Evolutionary conservation across 1,284 basidiomycete species (phyloP).

Genomic region (Fomitopsis palustris): DNA sequence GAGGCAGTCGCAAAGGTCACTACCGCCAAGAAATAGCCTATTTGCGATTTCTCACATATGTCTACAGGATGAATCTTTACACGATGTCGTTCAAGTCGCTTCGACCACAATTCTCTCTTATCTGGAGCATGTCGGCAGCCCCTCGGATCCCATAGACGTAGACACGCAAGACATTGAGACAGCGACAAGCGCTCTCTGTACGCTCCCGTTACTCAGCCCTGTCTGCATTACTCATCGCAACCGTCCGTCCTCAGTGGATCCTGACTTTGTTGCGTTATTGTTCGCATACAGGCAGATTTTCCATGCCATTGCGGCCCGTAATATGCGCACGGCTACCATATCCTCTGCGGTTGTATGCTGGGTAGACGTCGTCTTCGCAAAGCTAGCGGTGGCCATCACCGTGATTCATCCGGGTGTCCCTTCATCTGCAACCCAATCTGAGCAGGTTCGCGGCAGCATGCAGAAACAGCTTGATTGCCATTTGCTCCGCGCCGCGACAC

Average conservation of each 20-base stretch:
- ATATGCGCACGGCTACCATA: constrained; percentile 15
- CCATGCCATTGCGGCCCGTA: constrained; percentile 37
- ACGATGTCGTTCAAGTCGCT: constrained; percentile 31
- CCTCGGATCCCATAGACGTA: neutral
- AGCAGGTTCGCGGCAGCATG: constrained; percentile 28
- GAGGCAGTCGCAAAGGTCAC: constrained; percentile 20
- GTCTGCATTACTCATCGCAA: neutral
- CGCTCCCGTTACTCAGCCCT: constrained; percentile 1
- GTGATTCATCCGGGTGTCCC: constrained; percentile 32
- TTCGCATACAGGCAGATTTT: constrained; percentile 49
- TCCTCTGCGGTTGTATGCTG: constrained; percentile 47
- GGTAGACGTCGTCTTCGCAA: constrained; percentile 60
- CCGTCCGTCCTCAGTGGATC: neutral
- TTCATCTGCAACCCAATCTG: neutral
- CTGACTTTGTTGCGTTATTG: constrained; percentile 33
- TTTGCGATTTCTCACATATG: neutral
- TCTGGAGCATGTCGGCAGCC: constrained; percentile 24
- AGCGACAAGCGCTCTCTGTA: constrained; percentile 10
- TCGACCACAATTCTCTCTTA: constrained; percentile 34
- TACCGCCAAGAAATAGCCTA: neutral
- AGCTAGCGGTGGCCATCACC: constrained; percentile 41
- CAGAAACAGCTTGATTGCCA: constrained; percentile 43
- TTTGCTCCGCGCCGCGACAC: constrained; percentile 51
- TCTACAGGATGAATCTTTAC: constrained; percentile 32
- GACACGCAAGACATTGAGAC: neutral